These are phyloP conservation scores for Ogataea zsoltii DNA, from an alignment of 805 yeast genomes.

Conservation along the genomic window DNA sequence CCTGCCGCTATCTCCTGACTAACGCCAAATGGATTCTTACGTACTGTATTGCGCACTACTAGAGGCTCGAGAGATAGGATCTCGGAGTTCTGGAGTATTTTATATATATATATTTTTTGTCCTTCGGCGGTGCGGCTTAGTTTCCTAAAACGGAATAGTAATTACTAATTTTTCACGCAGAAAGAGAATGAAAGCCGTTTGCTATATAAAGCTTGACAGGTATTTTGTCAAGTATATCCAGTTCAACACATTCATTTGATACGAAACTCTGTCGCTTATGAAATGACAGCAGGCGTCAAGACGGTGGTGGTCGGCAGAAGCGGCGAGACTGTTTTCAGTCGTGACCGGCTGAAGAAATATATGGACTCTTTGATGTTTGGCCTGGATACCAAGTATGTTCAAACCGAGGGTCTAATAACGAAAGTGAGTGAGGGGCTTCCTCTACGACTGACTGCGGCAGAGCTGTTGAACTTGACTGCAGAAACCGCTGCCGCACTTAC, in stretches of 20 bases:
- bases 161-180: background rate
- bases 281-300: slow-evolving; percentile 16
- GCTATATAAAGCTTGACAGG: background rate
- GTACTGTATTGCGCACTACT: slow-evolving; percentile 51
- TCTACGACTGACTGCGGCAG: slow-evolving; percentile 45
- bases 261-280: background rate
- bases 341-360: slow-evolving; percentile 9
- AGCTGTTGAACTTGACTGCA: slow-evolving; percentile 56
- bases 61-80: no score
- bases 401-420: slow-evolving; percentile 46
- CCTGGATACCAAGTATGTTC: slow-evolving; percentile 43
- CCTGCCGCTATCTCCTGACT: slow-evolving; percentile 79
- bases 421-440: slow-evolving; percentile 52
- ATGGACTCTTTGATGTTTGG: slow-evolving; percentile 28
- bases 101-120: no score
- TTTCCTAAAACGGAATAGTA: slow-evolving; percentile 2
- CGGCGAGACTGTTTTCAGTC: slow-evolving; percentile 13
- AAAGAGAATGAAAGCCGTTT: background rate
- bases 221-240: background rate
- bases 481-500: slow-evolving; percentile 96
- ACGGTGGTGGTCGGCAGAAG: slow-evolving; percentile 6
- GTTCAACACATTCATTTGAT: background rate
- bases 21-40: slow-evolving; percentile 84
- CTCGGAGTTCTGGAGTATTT: no score
- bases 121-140: no score